Conservation (phyloP, 2,329 filamentous ascomycete genomes). For the Aspergillus calidoustus region DNA sequence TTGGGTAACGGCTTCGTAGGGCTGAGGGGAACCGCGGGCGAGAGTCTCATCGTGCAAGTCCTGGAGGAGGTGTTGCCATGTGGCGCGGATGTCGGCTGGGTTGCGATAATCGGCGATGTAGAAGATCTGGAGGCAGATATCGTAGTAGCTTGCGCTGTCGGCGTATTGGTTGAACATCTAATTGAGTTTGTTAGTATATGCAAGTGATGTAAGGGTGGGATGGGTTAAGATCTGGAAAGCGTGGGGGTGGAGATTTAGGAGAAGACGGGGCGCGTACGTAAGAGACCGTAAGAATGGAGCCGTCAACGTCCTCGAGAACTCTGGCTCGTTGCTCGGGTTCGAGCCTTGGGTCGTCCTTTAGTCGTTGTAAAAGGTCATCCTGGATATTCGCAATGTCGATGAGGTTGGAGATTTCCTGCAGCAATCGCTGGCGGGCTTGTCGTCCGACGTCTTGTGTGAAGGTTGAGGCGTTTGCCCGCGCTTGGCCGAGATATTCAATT, state of each 20-base stretch:
- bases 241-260: slow-evolving; percentile 2
- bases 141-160: slow-evolving; percentile 89
- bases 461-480: slow-evolving; percentile 90
- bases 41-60: slow-evolving; percentile 65
- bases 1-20: slow-evolving; percentile 56
- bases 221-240: background rate
- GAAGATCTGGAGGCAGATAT: slow-evolving; percentile 91
- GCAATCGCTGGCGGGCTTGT: slow-evolving; percentile 80
- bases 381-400: slow-evolving; percentile 95
- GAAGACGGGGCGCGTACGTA: slow-evolving; percentile 62
- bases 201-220: background rate
- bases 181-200: slow-evolving; percentile 24
- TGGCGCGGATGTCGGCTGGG: slow-evolving; percentile 77
- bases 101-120: slow-evolving; percentile 90
- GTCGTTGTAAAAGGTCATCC: slow-evolving; percentile 81
- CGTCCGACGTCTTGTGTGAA: slow-evolving; percentile 75
- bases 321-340: slow-evolving; percentile 64
- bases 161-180: slow-evolving; percentile 93
- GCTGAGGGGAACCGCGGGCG: slow-evolving; percentile 45
- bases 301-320: slow-evolving; percentile 72
- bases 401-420: slow-evolving; percentile 82
- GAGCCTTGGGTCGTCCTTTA: slow-evolving; percentile 75
- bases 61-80: slow-evolving; percentile 82
- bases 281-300: slow-evolving; percentile 75
- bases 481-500: slow-evolving; percentile 86